Evolutionary conservation across 2,329 filamentous ascomycete species (phyloP), one percentile per base, ranked within the genome.

Genomic region (Penicillium sp.): DNA sequence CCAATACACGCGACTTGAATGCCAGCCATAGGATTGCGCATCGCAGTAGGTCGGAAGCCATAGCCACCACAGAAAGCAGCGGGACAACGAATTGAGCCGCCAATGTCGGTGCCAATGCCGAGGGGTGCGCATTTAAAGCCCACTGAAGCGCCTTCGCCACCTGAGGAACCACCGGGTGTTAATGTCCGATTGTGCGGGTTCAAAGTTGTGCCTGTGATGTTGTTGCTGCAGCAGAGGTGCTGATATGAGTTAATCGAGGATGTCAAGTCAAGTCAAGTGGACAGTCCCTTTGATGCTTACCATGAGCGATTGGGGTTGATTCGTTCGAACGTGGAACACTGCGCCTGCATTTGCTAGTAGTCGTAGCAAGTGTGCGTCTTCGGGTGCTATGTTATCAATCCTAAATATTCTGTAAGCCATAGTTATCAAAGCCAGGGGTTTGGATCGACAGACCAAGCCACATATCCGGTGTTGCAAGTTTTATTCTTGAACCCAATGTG

Each of bases 401-500:
- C 77, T 76, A 28, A 35, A 51, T 0, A 24, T 3, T 3, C 22
- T 4, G 45, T 50, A 30, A 8, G n/a, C n/a, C 1, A 6, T 28
- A 15, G 35, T 33, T 24, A 24, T 42, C 17, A 19, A 9, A 9
- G 4, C 8, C 7, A 3, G 15, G 8, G 30, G 5, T 19, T n/a
- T 17, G 15, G 1, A 28, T 50, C 13, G 28, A 38, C 65, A 15
- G 60, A 76, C 75, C 71, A 78, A 30, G 75, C 72, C 3, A 75
- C 73, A 50, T 74, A 79, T 33, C 75, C 76, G 2, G 71, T 75
- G 45, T 77, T 75, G 58, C 72, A 75, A 1, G 71, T 75, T 26
- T 66, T 74, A 1, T 84, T 85, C 59, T 83, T 83, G 30, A 89
- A 78, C 10, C 86, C 82, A 70, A 89, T 86, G 15, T 86, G 85